phyloP scores from a whole-genome alignment of 73 alveolate species.

The Tetrahymena thermophila region DNA sequence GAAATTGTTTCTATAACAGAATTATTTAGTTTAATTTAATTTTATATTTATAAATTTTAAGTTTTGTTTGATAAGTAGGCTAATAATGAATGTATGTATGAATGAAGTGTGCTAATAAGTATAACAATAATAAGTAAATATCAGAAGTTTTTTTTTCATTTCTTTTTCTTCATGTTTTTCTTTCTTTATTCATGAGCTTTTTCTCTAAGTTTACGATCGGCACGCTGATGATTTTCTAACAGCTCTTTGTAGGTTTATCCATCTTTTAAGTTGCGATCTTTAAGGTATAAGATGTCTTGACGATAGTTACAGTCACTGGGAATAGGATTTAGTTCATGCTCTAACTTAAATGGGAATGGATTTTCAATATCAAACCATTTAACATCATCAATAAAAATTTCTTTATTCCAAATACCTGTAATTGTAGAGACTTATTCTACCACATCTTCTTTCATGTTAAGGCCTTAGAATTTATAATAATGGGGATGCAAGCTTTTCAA shows the following conservation, averaged over 20 bases:
- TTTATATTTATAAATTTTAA: no score
- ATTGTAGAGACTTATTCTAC: conserved; percentile 10
- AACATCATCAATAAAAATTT: conserved; percentile 23
- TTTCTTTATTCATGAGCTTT: background rate
- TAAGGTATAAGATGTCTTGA: conserved; percentile 25
- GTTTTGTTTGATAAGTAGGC: no score
- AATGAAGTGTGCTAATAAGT: background rate
- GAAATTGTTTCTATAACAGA: no score
- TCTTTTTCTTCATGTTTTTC: background rate
- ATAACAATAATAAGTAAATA: background rate
- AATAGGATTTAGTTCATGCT: conserved; percentile 32
- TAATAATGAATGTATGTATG: background rate
- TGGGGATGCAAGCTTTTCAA: conserved; percentile 18
- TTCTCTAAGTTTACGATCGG: conserved; percentile 37
- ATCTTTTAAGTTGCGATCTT: conserved; percentile 28
- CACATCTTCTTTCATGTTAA: conserved; percentile 30
- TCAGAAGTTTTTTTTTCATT: background rate
- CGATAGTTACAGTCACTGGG: conserved; percentile 48
- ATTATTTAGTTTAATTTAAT: no score
- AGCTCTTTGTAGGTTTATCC: conserved; percentile 20
- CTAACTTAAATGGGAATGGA: conserved; percentile 31
- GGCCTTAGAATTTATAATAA: conserved; percentile 24
- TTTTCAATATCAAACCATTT: conserved; percentile 18
- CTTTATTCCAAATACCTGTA: conserved; percentile 28
- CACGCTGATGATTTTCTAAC: conserved; percentile 16